Evolutionary conservation across 31 red algal genomes (phyloP), one percentile per base, ranked within the genome.

Genomic region (Endocladia muricata): DNA sequence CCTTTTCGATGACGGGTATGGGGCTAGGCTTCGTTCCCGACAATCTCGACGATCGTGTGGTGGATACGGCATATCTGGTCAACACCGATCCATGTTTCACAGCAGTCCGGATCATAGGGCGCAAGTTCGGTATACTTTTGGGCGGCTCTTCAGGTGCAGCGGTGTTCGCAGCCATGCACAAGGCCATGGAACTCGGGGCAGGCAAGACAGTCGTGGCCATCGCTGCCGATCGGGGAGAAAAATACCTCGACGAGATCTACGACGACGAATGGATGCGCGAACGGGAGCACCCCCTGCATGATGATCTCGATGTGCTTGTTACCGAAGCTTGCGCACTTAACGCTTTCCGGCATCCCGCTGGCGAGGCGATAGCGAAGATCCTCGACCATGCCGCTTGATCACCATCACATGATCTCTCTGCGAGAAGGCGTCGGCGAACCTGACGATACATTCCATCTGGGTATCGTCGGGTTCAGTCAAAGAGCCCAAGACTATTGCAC

Each of bases 1-100:
- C 89, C 21, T 74, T 86, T 59, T 86, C 78, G 59, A 92, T 86
- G 28, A 62, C 85, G 44, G 89, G 89, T 37, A 87, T 92, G 23
- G 89, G 89, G 36, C 73, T 61, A 35, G 82, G 73, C 2, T 79
- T 92, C 52, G 66, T 92, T 2, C 89, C 89, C 2, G 70, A 47
- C n/a, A 78, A 78, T 62, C 35, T 92, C 44, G 82, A 92, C 81
- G 73, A 65, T 2, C 21, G 28, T 9, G 70, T 92, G 2, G 72
- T 78, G 42, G 69, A 92, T 63, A 72, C 85, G 55, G 47, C 86
- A 47, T 40, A 71, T 31, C 38, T 68, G 15, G 89, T 92, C 19
- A 62, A 36, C 32, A 61, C 40, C 25, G 37, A 35, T 3, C 42
- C 82, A 15, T 17, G 61, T 2, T 73, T 79, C 21, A 42, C 30